A percentile compares a stretch with the other conserved stretches of the same genome.
Conservation (phyloP, 148 eudicot species). For the Rhododendron ferrugineum region DNA sequence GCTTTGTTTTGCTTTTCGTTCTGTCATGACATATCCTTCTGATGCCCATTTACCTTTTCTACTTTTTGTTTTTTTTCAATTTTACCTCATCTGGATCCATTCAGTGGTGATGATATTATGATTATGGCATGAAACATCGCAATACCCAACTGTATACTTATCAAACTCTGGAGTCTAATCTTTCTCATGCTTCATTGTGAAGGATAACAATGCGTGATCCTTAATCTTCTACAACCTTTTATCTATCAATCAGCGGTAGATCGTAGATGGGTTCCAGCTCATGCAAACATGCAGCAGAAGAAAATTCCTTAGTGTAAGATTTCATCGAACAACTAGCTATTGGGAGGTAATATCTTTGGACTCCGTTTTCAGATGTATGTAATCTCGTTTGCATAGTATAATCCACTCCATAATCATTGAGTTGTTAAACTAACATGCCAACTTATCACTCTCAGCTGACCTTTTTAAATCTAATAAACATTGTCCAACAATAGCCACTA, state of each 20-base stretch:
- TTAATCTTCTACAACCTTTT: neutral
- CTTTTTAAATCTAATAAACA: neutral
- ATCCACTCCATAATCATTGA: neutral
- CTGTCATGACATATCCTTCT: neutral
- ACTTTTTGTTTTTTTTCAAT: no score
- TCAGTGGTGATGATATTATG: neutral
- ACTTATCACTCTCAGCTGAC: neutral
- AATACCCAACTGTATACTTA: neutral
- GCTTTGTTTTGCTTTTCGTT: neutral
- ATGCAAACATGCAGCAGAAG: neutral
- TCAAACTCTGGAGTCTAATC: neutral
- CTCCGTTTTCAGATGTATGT: neutral
- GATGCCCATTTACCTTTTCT: neutral
- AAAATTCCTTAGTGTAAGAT: neutral
- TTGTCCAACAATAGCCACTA: neutral
- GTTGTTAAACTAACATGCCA: neutral
- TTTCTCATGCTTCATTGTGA: neutral
- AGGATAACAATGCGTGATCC: neutral
- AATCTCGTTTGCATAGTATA: neutral
- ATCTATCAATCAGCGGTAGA: neutral
- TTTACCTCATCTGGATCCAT: neutral
- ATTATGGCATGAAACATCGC: neutral
- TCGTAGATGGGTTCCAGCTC: neutral
- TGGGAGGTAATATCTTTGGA: neutral
- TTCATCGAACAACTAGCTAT: neutral